phyloP scores from a whole-genome alignment of 2,329 filamentous ascomycete species.

The Neocucurbitaria cava region DNA sequence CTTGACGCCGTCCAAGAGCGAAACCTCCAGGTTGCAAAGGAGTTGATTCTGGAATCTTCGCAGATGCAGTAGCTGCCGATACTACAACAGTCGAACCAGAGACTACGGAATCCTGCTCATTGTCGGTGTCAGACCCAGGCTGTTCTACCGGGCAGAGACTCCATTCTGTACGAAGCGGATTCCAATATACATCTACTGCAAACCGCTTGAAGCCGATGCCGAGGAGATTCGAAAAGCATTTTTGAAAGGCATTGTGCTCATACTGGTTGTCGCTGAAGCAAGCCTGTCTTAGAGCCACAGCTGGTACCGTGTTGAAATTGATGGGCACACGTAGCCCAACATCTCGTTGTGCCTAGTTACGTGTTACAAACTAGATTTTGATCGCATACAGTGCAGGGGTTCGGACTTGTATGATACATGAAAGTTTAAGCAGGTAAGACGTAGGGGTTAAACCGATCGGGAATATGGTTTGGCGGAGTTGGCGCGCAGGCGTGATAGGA shows the following conservation, averaged over 20 bases:
- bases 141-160: constrained; percentile 67
- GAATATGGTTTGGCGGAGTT: not conserved
- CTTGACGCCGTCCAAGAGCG: constrained; percentile 16
- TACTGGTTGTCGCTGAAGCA: constrained; percentile 66
- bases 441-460: not conserved
- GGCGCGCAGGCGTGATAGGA: not conserved
- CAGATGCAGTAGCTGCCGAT: constrained; percentile 24
- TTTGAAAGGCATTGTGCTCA: constrained; percentile 57
- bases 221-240: constrained; percentile 69
- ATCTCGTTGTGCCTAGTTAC: constrained; percentile 66
- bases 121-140: constrained; percentile 36
- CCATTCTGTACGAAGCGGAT: constrained; percentile 61
- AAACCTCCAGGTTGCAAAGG: constrained; percentile 3
- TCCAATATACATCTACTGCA: constrained; percentile 70
- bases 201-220: constrained; percentile 65
- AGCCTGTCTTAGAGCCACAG: constrained; percentile 63
- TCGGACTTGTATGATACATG: not conserved
- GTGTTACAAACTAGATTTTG: constrained; percentile 13
- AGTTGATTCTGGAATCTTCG: constrained; percentile 24
- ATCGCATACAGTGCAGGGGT: not conserved
- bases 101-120: constrained; percentile 10
- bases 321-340: constrained; percentile 65
- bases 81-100: constrained; percentile 18
- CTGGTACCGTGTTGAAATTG: constrained; percentile 66
- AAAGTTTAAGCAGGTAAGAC: not conserved